phyloP scores from a whole-genome alignment of 1,284 basidiomycete genomes.

The Athelia psychrophila region DNA sequence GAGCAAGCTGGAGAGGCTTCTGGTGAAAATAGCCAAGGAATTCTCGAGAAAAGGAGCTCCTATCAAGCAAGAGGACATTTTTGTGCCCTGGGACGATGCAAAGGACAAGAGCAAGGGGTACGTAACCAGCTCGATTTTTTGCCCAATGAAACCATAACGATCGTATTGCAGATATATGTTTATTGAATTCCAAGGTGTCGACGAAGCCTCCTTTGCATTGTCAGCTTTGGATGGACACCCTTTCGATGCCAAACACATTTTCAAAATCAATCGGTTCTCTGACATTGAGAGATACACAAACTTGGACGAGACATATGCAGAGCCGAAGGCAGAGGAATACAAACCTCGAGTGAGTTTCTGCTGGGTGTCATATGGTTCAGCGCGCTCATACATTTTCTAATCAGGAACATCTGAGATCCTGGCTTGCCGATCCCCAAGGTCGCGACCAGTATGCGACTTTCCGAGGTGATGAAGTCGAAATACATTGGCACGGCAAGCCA shows the following conservation, averaged over 20 bases:
- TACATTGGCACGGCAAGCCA: conserved; percentile 93
- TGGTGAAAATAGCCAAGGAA: conserved; percentile 79
- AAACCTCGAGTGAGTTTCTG: conserved; percentile 62
- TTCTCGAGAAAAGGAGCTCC: conserved; percentile 79
- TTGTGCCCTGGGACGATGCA: conserved; percentile 82
- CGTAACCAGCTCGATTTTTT: conserved; percentile 18
- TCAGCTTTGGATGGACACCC: conserved; percentile 81
- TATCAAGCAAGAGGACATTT: conserved; percentile 75
- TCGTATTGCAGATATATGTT: conserved; percentile 72
- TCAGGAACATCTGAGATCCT: conserved; percentile 93
- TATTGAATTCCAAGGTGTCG: conserved; percentile 80
- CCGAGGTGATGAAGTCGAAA: conserved; percentile 87
- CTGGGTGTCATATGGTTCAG: conserved; percentile 1
- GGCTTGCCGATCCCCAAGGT: conserved; percentile 90
- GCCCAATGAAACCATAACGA: not conserved
- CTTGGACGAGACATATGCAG: conserved; percentile 82
- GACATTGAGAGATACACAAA: conserved; percentile 88
- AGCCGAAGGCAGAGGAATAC: conserved; percentile 81
- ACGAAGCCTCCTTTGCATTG: conserved; percentile 83
- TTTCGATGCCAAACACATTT: conserved; percentile 92
- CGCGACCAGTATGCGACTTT: conserved; percentile 98
- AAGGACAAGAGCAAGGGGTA: conserved; percentile 87
- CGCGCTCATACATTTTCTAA: not conserved
- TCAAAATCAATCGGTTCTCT: conserved; percentile 88
- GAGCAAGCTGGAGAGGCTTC: conserved; percentile 73